phyloP scores from a whole-genome alignment of 306 rosid genomes.

The Chamaecrista fasciculata region DNA sequence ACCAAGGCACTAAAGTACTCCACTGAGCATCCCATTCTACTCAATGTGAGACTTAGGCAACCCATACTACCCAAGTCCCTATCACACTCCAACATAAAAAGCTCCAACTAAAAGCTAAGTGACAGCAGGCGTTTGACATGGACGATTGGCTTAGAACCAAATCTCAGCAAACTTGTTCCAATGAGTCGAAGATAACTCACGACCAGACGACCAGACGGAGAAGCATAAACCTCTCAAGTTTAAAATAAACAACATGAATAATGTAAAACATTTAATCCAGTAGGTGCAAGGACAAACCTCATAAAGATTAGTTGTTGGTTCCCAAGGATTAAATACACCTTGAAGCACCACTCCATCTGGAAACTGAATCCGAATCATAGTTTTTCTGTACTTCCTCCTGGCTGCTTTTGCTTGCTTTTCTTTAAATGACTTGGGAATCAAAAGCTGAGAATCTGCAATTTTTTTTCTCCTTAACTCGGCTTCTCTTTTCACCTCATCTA shows the following conservation, averaged over 20 bases:
- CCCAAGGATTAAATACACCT: conserved; percentile 79
- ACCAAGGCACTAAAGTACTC: no score
- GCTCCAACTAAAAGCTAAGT: conserved; percentile 10
- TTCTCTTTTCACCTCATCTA: conserved; percentile 81
- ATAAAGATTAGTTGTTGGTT: conserved; percentile 68
- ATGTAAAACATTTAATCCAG: conserved; percentile 6
- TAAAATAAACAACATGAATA: background rate
- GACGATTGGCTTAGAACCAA: background rate
- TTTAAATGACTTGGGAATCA: conserved; percentile 74
- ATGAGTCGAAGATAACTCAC: background rate
- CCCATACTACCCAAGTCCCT: no score
- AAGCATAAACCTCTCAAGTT: no score
- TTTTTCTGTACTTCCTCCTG: conserved; percentile 56
- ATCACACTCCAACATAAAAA: conserved; percentile 7
- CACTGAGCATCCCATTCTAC: no score
- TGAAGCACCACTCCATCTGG: conserved; percentile 96
- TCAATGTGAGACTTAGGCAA: no score
- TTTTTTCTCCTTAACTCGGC: conserved; percentile 81
- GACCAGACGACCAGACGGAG: background rate
- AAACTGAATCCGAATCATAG: conserved; percentile 82
- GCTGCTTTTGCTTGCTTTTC: conserved; percentile 93
- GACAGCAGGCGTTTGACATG: conserved; percentile 4
- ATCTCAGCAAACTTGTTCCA: conserved; percentile 9
- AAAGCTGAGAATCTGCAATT: conserved; percentile 88
- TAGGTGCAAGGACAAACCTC: conserved; percentile 56